These are phyloP conservation scores for Lycium barbarum DNA, from an alignment of 257 asterid species.

Conservation along the genomic window DNA sequence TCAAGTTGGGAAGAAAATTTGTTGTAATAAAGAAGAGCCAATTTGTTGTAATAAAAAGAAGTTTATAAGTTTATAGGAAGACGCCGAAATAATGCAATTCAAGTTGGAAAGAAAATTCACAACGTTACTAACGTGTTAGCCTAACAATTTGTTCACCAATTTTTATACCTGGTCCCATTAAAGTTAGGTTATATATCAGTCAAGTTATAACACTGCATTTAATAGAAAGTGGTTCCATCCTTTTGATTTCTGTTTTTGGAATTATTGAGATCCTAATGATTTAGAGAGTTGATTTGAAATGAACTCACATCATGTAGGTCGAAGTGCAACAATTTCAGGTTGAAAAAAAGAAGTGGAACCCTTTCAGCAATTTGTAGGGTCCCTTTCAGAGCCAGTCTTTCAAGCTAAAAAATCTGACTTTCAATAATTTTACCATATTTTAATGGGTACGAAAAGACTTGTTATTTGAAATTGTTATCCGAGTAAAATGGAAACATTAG, in stretches of 20 bases:
- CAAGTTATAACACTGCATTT: conserved; percentile 6
- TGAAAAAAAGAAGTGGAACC: neutral
- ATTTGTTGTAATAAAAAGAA: neutral
- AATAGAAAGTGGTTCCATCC: neutral
- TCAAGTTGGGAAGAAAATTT: neutral
- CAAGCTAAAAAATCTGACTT: neutral
- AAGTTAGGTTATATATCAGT: neutral
- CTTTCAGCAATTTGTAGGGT: neutral
- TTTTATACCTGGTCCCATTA: neutral
- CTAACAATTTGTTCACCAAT: neutral
- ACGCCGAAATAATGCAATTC: neutral
- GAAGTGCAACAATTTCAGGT: neutral
- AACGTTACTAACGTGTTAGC: neutral
- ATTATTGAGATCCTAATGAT: neutral
- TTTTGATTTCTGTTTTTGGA: neutral
- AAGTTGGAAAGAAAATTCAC: neutral
- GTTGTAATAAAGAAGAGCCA: neutral
- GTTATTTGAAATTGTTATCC: neutral
- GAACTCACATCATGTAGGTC: neutral
- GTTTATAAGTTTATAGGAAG: neutral
- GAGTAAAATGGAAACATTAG: neutral
- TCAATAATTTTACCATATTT: neutral
- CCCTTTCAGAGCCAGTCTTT: neutral
- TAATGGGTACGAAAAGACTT: neutral
- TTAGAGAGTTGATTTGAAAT: neutral